These are phyloP conservation scores for Zea luxurians DNA, from an alignment of 176 grass and related monocot species.

Conservation along the genomic window DNA sequence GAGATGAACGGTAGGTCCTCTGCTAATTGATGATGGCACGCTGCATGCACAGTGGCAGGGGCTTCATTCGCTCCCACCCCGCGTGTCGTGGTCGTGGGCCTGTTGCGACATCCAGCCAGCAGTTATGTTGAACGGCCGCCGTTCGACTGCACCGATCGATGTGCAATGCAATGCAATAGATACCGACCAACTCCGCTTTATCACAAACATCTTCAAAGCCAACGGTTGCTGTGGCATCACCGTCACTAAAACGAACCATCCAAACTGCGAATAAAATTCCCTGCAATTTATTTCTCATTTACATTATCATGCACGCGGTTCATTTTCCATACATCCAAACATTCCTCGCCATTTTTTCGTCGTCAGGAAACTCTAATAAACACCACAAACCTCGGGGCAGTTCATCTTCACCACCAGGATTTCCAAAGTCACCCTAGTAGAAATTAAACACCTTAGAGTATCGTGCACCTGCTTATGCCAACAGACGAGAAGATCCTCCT, in stretches of 20 bases:
- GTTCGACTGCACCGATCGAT: too few relatives aligned
- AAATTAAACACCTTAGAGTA: conserved; percentile 52
- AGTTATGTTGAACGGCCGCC: too few relatives aligned
- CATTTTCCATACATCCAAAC: not conserved
- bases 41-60: not conserved
- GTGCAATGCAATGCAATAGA: too few relatives aligned
- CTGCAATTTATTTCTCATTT: not conserved
- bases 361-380: not conserved
- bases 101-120: too few relatives aligned
- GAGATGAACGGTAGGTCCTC: too few relatives aligned
- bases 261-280: not conserved
- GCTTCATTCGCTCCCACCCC: too few relatives aligned
- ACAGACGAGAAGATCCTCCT: conserved; percentile 64
- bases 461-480: conserved; percentile 75
- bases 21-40: too few relatives aligned
- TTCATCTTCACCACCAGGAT: not conserved
- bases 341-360: not conserved
- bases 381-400: not conserved
- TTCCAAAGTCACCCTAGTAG: not conserved
- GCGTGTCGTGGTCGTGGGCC: too few relatives aligned
- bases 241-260: not conserved
- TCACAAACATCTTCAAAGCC: not conserved
- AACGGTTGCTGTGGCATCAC: not conserved
- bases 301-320: not conserved
- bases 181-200: too few relatives aligned